phyloP scores from a whole-genome alignment of 495 filamentous ascomycete species.

The Penicillium dipodomyicola region DNA sequence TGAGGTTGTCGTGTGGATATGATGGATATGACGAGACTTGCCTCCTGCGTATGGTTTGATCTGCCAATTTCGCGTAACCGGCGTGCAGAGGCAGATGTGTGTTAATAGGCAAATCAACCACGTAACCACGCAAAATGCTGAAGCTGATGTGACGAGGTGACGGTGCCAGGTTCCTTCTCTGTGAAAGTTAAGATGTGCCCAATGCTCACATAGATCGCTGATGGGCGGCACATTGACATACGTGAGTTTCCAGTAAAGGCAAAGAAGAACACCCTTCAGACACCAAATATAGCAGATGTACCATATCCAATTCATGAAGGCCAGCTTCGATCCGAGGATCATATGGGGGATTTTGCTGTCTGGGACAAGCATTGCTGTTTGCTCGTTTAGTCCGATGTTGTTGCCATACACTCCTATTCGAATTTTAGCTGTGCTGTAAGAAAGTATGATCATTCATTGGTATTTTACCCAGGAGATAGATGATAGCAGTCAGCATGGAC shows the following conservation, averaged over 20 bases:
- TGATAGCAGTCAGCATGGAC: conserved; percentile 20
- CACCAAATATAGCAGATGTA: conserved; percentile 54
- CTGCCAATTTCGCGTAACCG: conserved; percentile 49
- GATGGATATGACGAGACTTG: not conserved
- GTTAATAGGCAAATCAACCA: conserved; percentile 47
- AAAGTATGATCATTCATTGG: not conserved
- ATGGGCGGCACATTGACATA: conserved; percentile 17
- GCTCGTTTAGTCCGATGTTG: conserved; percentile 23
- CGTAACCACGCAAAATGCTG: conserved; percentile 38
- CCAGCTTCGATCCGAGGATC: conserved; percentile 24
- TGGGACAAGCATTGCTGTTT: conserved; percentile 21
- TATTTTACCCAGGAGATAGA: conserved; percentile 16
- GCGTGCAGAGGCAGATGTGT: conserved; percentile 46
- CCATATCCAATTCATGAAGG: conserved; percentile 45
- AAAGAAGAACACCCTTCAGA: conserved; percentile 49
- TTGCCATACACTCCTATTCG: conserved; percentile 16
- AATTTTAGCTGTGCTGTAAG: not conserved
- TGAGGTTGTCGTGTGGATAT: not conserved
- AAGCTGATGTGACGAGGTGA: conserved; percentile 15
- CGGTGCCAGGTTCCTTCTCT: conserved; percentile 22
- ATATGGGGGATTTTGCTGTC: conserved; percentile 16
- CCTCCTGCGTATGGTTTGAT: conserved; percentile 50
- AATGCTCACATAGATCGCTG: not conserved
- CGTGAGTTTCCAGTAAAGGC: conserved; percentile 54
- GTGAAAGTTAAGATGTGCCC: not conserved